A percentile compares a stretch with the other conserved stretches of the same genome.
Evolutionary conservation across 2,329 filamentous ascomycete species (phyloP).

Genomic region (Coniochaeta hoffmannii): DNA sequence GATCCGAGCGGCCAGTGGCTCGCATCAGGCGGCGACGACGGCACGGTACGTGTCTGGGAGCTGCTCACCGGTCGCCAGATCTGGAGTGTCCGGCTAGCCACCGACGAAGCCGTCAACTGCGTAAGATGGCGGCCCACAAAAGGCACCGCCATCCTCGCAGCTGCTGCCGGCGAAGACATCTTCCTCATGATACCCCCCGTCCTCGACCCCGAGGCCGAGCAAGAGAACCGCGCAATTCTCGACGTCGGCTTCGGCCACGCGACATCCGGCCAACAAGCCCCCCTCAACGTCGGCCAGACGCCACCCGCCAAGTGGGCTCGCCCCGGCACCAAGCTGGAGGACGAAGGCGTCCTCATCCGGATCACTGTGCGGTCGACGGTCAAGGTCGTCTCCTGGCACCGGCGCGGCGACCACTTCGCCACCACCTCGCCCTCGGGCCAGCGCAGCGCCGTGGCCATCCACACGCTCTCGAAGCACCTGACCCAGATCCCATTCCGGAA

Average conservation of each 20-base stretch:
- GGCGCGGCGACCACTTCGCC: conserved; percentile 87
- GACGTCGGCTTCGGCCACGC: conserved; percentile 92
- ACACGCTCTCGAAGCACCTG: conserved; percentile 89
- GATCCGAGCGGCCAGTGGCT: conserved; percentile 81
- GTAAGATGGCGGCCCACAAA: conserved; percentile 85
- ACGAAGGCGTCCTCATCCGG: conserved; percentile 71
- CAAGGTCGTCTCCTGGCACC: conserved; percentile 90
- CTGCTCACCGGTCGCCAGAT: conserved; percentile 78
- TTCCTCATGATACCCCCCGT: conserved; percentile 75
- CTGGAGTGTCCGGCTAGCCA: conserved; percentile 73
- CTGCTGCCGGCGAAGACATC: conserved; percentile 75
- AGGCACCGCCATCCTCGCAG: conserved; percentile 74
- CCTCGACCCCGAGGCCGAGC: conserved; percentile 65
- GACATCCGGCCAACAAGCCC: conserved; percentile 49
- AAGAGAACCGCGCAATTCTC: conserved; percentile 66
- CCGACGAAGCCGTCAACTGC: conserved; percentile 72
- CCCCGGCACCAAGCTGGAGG: conserved; percentile 65
- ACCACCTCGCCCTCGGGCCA: conserved; percentile 80
- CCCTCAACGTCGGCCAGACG: conserved; percentile 56
- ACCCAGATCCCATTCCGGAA: conserved; percentile 90
- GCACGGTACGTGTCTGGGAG: conserved; percentile 86
- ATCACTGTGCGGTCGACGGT: conserved; percentile 72
- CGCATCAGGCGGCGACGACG: conserved; percentile 90
- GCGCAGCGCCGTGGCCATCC: conserved; percentile 78
- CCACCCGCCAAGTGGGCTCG: conserved; percentile 77